Conservation (phyloP, 257 asterid genomes). For the Verbena officinalis region DNA sequence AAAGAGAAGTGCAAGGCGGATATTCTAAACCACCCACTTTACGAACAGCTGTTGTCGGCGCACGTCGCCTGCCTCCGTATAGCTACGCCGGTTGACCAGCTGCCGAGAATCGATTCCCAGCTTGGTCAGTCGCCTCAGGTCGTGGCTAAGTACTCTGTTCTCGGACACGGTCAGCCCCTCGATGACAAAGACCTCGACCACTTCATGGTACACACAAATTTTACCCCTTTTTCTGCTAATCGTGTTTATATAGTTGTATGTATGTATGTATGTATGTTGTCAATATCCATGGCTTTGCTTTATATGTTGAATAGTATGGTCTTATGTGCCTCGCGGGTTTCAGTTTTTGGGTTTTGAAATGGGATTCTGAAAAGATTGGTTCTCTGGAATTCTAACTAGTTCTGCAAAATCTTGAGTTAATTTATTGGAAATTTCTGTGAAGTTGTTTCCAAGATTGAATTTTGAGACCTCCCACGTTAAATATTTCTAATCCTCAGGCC, state of each 20-base stretch:
- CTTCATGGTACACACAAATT: slow-evolving; percentile 62
- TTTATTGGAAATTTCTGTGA: slow-evolving; percentile 18
- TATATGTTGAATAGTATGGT: not conserved
- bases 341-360: not conserved
- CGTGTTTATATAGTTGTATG: not conserved
- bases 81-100: slow-evolving; percentile 95
- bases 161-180: slow-evolving; percentile 58
- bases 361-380: not conserved
- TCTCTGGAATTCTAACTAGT: not conserved
- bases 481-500: not conserved
- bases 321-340: not conserved
- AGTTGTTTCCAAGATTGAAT: slow-evolving; percentile 21
- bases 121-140: slow-evolving; percentile 81
- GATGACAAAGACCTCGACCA: slow-evolving; percentile 90
- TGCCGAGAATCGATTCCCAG: slow-evolving; percentile 92
- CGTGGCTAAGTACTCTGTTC: slow-evolving; percentile 77
- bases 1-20: slow-evolving; percentile 79
- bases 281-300: not conserved
- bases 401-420: not conserved
- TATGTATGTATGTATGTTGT: too few relatives aligned
- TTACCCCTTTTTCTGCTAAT: not conserved
- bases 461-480: slow-evolving; percentile 23
- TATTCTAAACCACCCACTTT: slow-evolving; percentile 71
- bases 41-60: slow-evolving; percentile 82
- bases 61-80: slow-evolving; percentile 91